Evolutionary conservation across 148 eudicot species (phyloP).

Genomic region (Simmondsia chinensis): DNA sequence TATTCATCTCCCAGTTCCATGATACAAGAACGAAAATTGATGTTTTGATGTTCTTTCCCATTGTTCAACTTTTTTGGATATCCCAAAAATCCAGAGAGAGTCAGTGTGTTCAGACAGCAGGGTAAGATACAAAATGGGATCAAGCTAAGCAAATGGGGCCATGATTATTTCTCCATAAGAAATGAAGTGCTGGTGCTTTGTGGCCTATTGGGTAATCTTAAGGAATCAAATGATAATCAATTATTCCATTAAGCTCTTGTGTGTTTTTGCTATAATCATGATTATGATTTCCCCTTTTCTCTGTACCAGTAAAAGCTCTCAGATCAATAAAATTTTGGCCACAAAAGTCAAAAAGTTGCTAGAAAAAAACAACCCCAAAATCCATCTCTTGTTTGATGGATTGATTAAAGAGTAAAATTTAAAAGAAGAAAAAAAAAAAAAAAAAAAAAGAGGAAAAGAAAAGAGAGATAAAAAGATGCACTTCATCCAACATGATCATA

Average conservation of each 20-base stretch:
- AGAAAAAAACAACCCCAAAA: conserved; percentile 32
- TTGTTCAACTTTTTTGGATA: conserved; percentile 8
- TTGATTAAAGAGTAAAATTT: conserved; percentile 7
- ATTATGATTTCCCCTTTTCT: background rate
- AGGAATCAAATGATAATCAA: conserved; percentile 20
- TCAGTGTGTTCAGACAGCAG: conserved; percentile 14
- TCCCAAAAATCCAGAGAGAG: conserved; percentile 1
- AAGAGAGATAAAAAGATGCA: conserved; percentile 9
- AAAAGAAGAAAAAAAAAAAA: conserved; percentile 13
- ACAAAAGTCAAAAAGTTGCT: conserved; percentile 41
- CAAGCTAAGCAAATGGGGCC: conserved; percentile 18
- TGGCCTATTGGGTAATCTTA: conserved; percentile 25
- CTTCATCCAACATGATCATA: no score
- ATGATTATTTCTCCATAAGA: conserved; percentile 30
- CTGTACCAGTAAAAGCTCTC: conserved; percentile 11
- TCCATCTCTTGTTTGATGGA: conserved; percentile 33
- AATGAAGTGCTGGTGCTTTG: conserved; percentile 21
- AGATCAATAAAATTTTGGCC: conserved; percentile 20
- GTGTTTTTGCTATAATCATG: background rate
- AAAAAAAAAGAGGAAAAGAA: conserved; percentile 8
- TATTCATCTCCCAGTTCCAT: no score
- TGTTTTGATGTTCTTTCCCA: no score
- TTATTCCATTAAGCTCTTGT: conserved; percentile 14
- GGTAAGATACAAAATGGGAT: conserved; percentile 14
- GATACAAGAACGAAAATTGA: no score